Conservation (phyloP, 805 yeast genomes). For the Pichia paraexigua region DNA sequence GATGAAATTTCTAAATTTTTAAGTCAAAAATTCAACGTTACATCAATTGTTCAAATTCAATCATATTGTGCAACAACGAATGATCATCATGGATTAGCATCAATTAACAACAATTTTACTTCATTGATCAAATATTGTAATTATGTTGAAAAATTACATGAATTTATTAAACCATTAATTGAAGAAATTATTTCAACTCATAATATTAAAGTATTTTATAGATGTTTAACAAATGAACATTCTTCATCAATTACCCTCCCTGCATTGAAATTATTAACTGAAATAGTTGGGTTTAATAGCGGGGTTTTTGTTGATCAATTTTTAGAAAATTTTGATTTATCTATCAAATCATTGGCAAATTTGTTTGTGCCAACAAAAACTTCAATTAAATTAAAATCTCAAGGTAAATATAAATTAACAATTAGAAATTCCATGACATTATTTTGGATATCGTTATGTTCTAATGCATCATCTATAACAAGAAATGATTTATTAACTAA, state of each 20-base stretch:
- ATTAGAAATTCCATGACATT: conserved; percentile 53
- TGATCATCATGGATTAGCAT: conserved; percentile 45
- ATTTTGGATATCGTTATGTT: conserved; percentile 51
- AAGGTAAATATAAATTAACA: conserved; percentile 29
- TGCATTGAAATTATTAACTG: conserved; percentile 46
- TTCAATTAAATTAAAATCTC: conserved; percentile 36
- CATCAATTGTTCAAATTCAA: conserved; percentile 34
- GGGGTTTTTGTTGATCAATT: conserved; percentile 50
- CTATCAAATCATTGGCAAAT: conserved; percentile 53
- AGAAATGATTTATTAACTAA: conserved; percentile 59
- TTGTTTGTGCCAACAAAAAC: conserved; percentile 42
- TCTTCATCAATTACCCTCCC: conserved; percentile 52
- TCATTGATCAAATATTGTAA: conserved; percentile 27
- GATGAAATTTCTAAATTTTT: conserved; percentile 23
- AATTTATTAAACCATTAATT: conserved; percentile 33
- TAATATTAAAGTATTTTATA: conserved; percentile 56
- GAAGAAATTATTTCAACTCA: conserved; percentile 43
- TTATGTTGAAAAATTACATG: conserved; percentile 14
- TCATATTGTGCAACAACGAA: conserved; percentile 37
- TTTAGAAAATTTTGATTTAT: conserved; percentile 59
- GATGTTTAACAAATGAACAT: conserved; percentile 53
- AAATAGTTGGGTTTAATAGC: conserved; percentile 41
- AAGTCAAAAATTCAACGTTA: conserved; percentile 22
- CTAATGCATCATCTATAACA: conserved; percentile 41
- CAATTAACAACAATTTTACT: conserved; percentile 34